A percentile compares a stretch with the other conserved stretches of the same genome.
phyloP scores from a whole-genome alignment of 192 early-diverging fungal species.

The Coemansia sp. region DNA sequence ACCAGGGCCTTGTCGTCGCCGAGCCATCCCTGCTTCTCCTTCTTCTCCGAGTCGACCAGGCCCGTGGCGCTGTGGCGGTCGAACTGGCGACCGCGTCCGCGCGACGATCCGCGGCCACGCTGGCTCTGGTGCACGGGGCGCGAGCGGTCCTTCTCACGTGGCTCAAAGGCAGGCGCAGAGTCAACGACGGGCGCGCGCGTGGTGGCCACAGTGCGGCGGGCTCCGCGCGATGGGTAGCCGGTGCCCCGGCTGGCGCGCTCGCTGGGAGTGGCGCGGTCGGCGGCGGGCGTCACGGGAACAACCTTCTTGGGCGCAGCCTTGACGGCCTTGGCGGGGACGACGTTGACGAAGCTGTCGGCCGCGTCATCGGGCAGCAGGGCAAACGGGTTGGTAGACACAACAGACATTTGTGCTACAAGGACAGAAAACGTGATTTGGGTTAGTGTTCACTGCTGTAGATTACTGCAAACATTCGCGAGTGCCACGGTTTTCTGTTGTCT shows the following conservation, averaged over 20 bases:
- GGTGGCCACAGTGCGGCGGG: constrained; percentile 26
- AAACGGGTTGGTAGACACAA: constrained; percentile 67
- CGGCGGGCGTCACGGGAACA: constrained; percentile 7
- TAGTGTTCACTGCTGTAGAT: neutral
- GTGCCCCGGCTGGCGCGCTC: constrained; percentile 16
- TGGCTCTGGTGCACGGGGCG: constrained; percentile 47
- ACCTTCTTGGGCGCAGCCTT: constrained; percentile 45
- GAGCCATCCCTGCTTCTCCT: constrained; percentile 86
- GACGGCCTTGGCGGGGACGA: constrained; percentile 19
- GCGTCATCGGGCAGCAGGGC: constrained; percentile 66
- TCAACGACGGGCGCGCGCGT: constrained; percentile 22
- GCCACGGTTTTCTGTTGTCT: neutral
- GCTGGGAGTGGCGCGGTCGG: constrained; percentile 28
- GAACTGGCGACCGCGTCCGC: constrained; percentile 68
- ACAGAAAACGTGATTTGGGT: neutral
- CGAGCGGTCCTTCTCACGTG: constrained; percentile 44
- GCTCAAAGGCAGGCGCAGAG: constrained; percentile 22
- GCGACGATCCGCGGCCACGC: constrained; percentile 58
- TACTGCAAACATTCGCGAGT: neutral
- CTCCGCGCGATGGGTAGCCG: constrained; percentile 28
- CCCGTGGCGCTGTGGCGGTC: constrained; percentile 86
- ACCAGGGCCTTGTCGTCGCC: constrained; percentile 40
- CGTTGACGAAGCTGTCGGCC: constrained; percentile 46
- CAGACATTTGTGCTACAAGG: constrained; percentile 39
- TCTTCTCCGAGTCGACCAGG: constrained; percentile 81